A percentile compares a stretch with the other conserved stretches of the same genome.
phyloP scores from a whole-genome alignment of 2,329 filamentous ascomycete species.

The Epichloe gansuensis region DNA sequence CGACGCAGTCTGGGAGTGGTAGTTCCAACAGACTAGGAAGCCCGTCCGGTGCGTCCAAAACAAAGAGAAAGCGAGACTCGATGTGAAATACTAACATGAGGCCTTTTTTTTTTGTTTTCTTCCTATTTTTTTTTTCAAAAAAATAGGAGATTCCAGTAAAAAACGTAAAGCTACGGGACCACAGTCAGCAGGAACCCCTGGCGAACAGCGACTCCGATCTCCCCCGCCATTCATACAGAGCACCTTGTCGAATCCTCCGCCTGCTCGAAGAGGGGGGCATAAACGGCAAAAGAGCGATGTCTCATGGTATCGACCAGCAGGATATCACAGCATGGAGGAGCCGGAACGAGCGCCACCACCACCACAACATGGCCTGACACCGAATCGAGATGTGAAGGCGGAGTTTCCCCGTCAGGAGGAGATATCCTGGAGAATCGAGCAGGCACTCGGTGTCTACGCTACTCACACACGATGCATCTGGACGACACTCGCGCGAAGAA shows the following conservation, averaged over 20 bases:
- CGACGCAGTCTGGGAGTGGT: conserved; percentile 41
- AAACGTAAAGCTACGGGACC: conserved; percentile 64
- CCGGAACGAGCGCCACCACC: conserved; percentile 8
- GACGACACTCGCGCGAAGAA: conserved; percentile 10
- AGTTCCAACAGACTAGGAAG: conserved; percentile 55
- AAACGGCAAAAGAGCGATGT: conserved; percentile 26
- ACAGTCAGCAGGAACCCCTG: conserved; percentile 14
- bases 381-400: conserved; percentile 8
- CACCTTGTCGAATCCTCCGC: conserved; percentile 14
- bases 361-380: conserved; percentile 3
- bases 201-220: conserved; percentile 20
- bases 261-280: conserved; percentile 16
- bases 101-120: conserved; percentile 13
- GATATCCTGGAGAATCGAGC: conserved; percentile 16
- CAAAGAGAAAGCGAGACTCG: conserved; percentile 34
- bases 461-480: conserved; percentile 13
- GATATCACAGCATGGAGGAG: conserved; percentile 11
- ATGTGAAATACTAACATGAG: conserved; percentile 25
- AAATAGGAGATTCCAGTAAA: conserved; percentile 59
- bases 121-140: no score
- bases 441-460: conserved; percentile 24
- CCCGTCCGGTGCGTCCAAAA: conserved; percentile 58
- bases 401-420: conserved; percentile 12
- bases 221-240: conserved; percentile 19
- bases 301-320: conserved; percentile 20